Conservation (phyloP, 768 basidiomycete species). For the Lactarius sanguifluus region DNA sequence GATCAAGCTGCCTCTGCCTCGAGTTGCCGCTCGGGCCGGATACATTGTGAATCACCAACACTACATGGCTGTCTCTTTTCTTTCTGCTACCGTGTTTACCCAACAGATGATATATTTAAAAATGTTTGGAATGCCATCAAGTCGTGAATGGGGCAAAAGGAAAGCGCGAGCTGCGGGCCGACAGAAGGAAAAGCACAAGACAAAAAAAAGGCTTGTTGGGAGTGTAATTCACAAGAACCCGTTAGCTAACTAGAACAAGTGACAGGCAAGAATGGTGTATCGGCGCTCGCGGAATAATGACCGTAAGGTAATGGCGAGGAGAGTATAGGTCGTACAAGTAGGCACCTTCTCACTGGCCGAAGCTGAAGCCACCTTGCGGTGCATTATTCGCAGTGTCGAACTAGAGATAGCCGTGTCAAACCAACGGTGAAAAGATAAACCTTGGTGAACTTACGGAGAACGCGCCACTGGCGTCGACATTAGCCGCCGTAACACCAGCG, state of each 20-base stretch:
- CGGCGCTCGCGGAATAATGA: conserved; percentile 7
- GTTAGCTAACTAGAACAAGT: conserved; percentile 21
- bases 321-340: neutral
- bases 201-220: conserved; percentile 21
- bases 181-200: conserved; percentile 17
- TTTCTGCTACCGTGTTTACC: conserved; percentile 19
- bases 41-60: conserved; percentile 1
- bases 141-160: conserved; percentile 18
- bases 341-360: conserved; percentile 59
- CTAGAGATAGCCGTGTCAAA: conserved; percentile 37
- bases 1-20: conserved; percentile 9
- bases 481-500: conserved; percentile 73
- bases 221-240: conserved; percentile 24
- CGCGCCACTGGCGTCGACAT: conserved; percentile 68
- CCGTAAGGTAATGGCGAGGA: conserved; percentile 15
- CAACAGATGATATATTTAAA: conserved; percentile 28
- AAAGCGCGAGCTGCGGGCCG: conserved; percentile 12
- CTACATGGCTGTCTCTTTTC: conserved; percentile 21
- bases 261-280: conserved; percentile 24
- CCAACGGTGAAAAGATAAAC: conserved; percentile 3
- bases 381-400: conserved; percentile 79
- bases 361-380: conserved; percentile 95
- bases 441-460: conserved; percentile 58
- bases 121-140: conserved; percentile 26
- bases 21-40: conserved; percentile 12